phyloP scores from a whole-genome alignment of 2,329 filamentous ascomycete species.

The Daldinia sp. region DNA sequence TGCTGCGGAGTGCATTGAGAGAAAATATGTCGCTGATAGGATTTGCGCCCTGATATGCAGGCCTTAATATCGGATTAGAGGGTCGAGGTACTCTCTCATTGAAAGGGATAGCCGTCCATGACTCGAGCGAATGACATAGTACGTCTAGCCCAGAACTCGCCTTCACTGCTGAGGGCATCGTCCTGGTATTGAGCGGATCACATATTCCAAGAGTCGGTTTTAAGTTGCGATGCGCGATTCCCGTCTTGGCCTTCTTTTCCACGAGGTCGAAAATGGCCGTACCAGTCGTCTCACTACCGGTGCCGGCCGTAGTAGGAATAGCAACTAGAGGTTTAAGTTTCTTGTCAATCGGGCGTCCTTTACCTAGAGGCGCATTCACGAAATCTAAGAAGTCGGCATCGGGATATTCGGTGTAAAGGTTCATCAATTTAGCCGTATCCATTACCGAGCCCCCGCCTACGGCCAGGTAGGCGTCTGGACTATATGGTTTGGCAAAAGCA shows the following conservation, averaged over 20 bases:
- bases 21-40: constrained; percentile 98
- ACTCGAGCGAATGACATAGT: constrained; percentile 92
- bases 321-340: constrained; percentile 80
- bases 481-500: constrained; percentile 79
- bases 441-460: constrained; percentile 95
- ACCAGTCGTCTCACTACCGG: constrained; percentile 92
- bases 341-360: constrained; percentile 77
- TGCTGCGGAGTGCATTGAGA: constrained; percentile 80
- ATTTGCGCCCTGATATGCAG: constrained; percentile 96
- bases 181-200: constrained; percentile 87
- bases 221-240: constrained; percentile 91
- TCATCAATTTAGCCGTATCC: constrained; percentile 98
- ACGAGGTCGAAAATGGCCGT: constrained; percentile 98
- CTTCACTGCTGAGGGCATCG: constrained; percentile 95
- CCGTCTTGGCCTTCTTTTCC: constrained; percentile 89
- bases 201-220: constrained; percentile 94
- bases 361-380: constrained; percentile 92
- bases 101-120: constrained; percentile 97
- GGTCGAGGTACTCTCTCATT: constrained; percentile 85
- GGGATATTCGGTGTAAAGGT: constrained; percentile 89
- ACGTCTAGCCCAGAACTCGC: constrained; percentile 93
- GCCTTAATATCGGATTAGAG: constrained; percentile 85
- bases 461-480: constrained; percentile 88
- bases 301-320: constrained; percentile 85
- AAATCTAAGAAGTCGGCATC: constrained; percentile 97